Percentiles rank a stretch among this genome's conserved stretches.
phyloP scores from a whole-genome alignment of 225 moss, liverwort and hornwort species.

The Pseudisothecium myosuroides region DNA sequence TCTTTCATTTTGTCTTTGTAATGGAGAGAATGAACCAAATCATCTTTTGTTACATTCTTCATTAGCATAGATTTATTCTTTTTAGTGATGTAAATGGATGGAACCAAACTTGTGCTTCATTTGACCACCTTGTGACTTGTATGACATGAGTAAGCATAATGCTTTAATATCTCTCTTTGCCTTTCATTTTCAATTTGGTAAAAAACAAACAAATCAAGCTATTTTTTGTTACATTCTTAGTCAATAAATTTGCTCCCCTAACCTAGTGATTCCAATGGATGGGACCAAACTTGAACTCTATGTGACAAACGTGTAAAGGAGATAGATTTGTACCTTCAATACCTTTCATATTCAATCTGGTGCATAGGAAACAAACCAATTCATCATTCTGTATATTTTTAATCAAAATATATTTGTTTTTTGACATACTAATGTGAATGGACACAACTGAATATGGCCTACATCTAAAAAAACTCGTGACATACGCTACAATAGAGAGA shows the following conservation, averaged over 20 bases:
- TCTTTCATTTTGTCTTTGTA: neutral
- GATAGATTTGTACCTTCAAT: neutral
- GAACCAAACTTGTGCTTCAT: neutral
- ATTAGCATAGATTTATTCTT: neutral
- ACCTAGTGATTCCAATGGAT: neutral
- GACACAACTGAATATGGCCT: no score
- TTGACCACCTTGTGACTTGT: neutral
- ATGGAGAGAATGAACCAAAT: neutral
- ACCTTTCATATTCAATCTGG: neutral
- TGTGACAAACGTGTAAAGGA: no score
- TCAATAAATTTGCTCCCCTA: neutral
- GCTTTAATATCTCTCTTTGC: neutral
- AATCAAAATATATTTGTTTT: neutral
- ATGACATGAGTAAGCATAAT: neutral
- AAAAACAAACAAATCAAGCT: neutral
- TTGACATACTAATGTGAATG: neutral
- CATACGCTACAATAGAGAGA: accelerated
- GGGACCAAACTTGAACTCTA: neutral
- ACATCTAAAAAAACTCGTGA: neutral
- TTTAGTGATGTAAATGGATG: neutral
- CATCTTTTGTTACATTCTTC: neutral
- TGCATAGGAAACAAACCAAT: neutral
- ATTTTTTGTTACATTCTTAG: neutral
- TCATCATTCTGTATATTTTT: neutral
- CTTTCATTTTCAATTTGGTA: neutral